A percentile compares a stretch with the other conserved stretches of the same genome.
These are phyloP conservation scores for Acanthochlamys bracteata DNA, from an alignment of 106 monocot species.

Conservation along the genomic window DNA sequence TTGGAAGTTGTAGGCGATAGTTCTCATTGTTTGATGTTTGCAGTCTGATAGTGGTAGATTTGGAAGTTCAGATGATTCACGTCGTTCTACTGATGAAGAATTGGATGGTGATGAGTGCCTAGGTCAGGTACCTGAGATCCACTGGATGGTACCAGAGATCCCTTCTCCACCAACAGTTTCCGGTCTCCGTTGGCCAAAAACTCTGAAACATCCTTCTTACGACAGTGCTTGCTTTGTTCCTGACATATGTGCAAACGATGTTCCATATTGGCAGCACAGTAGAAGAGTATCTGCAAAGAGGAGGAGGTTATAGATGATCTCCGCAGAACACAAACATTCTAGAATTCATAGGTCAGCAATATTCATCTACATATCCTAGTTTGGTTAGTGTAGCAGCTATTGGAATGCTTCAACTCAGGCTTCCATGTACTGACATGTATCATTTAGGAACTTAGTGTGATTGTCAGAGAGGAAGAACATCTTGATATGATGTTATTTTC, in stretches of 20 bases:
- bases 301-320: not conserved
- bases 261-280: conserved; percentile 2
- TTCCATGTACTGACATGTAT: too few relatives aligned
- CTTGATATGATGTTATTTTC: too few relatives aligned
- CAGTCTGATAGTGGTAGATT: conserved; percentile 35
- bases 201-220: conserved; percentile 12
- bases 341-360: not conserved
- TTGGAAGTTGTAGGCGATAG: not conserved
- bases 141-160: conserved; percentile 62
- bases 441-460: too few relatives aligned
- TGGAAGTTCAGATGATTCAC: conserved; percentile 55
- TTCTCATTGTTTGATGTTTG: not conserved
- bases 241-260: conserved; percentile 33
- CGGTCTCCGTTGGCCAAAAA: conserved; percentile 61
- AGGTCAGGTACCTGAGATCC: conserved; percentile 59
- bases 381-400: too few relatives aligned
- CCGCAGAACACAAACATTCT: not conserved
- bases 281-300: conserved; percentile 18
- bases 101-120: conserved; percentile 31
- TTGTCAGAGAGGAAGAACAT: too few relatives aligned
- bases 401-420: too few relatives aligned
- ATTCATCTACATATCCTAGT: too few relatives aligned
- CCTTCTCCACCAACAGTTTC: conserved; percentile 80
- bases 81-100: conserved; percentile 34
- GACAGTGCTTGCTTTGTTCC: conserved; percentile 49